Conservation (phyloP, 2,329 filamentous ascomycete species). For the Cercospora sp. region DNA sequence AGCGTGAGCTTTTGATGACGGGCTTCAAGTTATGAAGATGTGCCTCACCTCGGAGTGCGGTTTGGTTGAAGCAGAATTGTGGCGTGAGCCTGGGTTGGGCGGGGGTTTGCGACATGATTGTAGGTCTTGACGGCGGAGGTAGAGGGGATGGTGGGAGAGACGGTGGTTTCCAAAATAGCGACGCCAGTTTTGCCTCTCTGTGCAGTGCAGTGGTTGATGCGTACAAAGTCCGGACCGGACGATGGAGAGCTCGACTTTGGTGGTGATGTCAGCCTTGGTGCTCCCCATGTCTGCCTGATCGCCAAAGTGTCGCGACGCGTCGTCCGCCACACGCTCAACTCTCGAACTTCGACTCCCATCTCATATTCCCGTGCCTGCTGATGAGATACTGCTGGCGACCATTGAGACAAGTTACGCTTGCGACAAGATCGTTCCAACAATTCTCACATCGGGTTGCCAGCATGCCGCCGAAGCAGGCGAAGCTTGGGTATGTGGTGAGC, state of each 20-base stretch:
- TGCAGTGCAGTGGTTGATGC: background rate
- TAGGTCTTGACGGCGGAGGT: background rate
- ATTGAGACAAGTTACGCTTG: slow-evolving; percentile 17
- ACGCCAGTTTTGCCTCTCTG: slow-evolving; percentile 30
- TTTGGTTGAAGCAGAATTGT: slow-evolving; percentile 55
- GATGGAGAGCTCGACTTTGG: slow-evolving; percentile 7
- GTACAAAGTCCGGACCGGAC: background rate
- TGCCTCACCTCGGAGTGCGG: slow-evolving; percentile 49
- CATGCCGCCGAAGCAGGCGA: slow-evolving; percentile 68
- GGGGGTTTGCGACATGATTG: slow-evolving; percentile 45
- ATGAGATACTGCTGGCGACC: slow-evolving; percentile 16
- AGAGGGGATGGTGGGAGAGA: slow-evolving; percentile 15
- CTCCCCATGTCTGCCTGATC: slow-evolving; percentile 1
- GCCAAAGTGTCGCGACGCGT: slow-evolving; percentile 10
- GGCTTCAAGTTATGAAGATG: background rate
- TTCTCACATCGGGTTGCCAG: slow-evolving; percentile 10
- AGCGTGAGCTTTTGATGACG: slow-evolving; percentile 32
- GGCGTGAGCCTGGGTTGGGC: slow-evolving; percentile 47
- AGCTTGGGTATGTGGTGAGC: slow-evolving; percentile 80
- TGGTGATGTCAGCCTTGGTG: slow-evolving; percentile 5
- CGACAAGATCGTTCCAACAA: background rate
- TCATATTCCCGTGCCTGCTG: slow-evolving; percentile 17
- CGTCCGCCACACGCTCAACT: background rate
- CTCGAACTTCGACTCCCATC: slow-evolving; percentile 2
- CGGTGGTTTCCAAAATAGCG: slow-evolving; percentile 33